phyloP scores from a whole-genome alignment of 257 asterid species.

The Forsythia suspensa region DNA sequence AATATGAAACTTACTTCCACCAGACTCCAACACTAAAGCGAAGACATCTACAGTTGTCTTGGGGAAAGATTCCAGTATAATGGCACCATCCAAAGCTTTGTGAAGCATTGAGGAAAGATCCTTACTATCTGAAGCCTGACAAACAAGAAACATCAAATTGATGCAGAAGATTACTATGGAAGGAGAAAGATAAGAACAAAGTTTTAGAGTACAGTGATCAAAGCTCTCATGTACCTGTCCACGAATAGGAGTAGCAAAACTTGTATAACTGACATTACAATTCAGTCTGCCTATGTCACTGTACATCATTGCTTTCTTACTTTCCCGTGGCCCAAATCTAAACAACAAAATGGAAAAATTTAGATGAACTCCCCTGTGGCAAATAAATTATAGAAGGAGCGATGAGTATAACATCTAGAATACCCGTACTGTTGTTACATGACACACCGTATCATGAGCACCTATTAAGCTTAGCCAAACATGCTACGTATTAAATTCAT shows the following conservation, averaged over 20 bases:
- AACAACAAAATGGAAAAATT: conserved; percentile 14
- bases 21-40: conserved; percentile 98
- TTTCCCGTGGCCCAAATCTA: conserved; percentile 95
- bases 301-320: conserved; percentile 97
- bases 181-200: conserved; percentile 6
- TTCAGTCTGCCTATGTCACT: conserved; percentile 85
- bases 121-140: conserved; percentile 72
- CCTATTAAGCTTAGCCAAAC: too few species aligned
- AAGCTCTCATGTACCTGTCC: conserved; percentile 57
- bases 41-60: conserved; percentile 97
- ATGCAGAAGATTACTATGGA: conserved; percentile 14
- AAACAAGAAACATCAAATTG: conserved; percentile 17
- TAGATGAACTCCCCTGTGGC: conserved; percentile 12
- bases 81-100: conserved; percentile 92
- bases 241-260: conserved; percentile 71
- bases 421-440: conserved; percentile 9
- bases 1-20: conserved; percentile 74
- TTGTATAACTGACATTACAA: conserved; percentile 80
- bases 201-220: conserved; percentile 12
- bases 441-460: conserved; percentile 1
- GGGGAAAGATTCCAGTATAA: conserved; percentile 86
- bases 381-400: conserved; percentile 23
- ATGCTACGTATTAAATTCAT: neutral
- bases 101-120: conserved; percentile 86
- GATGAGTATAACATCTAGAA: conserved; percentile 10